A percentile compares a stretch with the other conserved stretches of the same genome.
Conservation (phyloP, 768 basidiomycete genomes). For the Xerocomellus chrysenteron region DNA sequence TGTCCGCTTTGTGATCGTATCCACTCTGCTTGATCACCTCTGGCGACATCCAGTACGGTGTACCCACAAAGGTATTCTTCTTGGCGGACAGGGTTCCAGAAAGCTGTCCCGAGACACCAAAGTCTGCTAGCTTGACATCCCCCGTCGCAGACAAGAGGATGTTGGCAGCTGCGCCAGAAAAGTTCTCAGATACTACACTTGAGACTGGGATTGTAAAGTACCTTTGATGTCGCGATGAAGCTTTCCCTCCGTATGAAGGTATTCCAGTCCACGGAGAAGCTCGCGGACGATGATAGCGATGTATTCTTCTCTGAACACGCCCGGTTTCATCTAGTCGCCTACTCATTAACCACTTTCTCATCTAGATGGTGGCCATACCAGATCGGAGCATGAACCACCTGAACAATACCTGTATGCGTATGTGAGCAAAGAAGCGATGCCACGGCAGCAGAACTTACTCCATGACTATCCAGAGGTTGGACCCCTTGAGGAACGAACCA, state of each 20-base stretch:
- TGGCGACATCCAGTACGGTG: constrained; percentile 99
- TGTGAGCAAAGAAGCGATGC: constrained; percentile 8
- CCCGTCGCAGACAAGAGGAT: constrained; percentile 89
- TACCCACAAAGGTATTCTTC: constrained; percentile 98
- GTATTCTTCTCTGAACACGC: constrained; percentile 96
- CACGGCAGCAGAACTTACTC: constrained; percentile 53
- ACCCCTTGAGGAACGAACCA: constrained; percentile 93
- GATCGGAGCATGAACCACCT: constrained; percentile 95
- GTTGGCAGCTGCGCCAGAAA: constrained; percentile 69
- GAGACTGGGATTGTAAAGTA: constrained; percentile 26
- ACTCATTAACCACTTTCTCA: constrained; percentile 4
- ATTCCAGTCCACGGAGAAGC: constrained; percentile 88
- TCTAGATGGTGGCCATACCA: constrained; percentile 52
- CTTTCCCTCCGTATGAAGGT: constrained; percentile 94
- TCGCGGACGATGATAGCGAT: constrained; percentile 97
- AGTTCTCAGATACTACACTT: not conserved
- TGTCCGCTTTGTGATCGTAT: constrained; percentile 98
- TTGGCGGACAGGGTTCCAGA: constrained; percentile 90
- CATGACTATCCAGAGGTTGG: constrained; percentile 99
- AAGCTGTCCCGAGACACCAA: constrained; percentile 97
- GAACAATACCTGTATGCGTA: constrained; percentile 76
- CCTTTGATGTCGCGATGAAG: constrained; percentile 99
- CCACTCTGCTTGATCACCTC: constrained; percentile 99
- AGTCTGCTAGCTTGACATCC: constrained; percentile 97
- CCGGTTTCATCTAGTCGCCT: constrained; percentile 86